Evolutionary conservation across 2,329 filamentous ascomycete genomes (phyloP).

Genomic region (Ampelomyces quisqualis): DNA sequence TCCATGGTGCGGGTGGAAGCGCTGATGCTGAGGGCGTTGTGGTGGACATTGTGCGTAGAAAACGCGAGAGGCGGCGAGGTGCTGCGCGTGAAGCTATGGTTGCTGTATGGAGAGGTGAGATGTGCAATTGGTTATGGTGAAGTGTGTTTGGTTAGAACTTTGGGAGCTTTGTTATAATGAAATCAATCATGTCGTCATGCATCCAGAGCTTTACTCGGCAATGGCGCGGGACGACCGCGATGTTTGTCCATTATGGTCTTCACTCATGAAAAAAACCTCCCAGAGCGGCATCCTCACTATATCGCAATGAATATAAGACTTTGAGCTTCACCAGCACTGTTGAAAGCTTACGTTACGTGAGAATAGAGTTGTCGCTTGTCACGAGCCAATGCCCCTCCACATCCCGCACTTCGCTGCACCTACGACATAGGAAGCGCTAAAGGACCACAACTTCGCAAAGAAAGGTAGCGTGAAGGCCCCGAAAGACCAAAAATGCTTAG

Average conservation of each 20-base stretch:
- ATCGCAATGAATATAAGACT: too few relatives aligned
- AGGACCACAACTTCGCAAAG: too few relatives aligned
- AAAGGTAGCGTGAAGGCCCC: too few relatives aligned
- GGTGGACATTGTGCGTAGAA: slow-evolving; percentile 50
- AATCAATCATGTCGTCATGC: slow-evolving; percentile 24
- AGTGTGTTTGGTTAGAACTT: slow-evolving; percentile 1
- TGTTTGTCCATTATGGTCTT: too few relatives aligned
- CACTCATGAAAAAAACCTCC: too few relatives aligned
- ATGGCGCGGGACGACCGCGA: slow-evolving; percentile 8
- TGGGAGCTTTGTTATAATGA: slow-evolving; percentile 3
- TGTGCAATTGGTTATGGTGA: slow-evolving; percentile 1
- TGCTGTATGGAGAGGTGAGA: slow-evolving; percentile 14
- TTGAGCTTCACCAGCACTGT: too few relatives aligned
- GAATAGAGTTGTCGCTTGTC: too few relatives aligned
- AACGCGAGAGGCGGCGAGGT: slow-evolving; percentile 43
- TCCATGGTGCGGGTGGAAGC: slow-evolving; percentile 54
- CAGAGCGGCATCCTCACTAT: too few relatives aligned
- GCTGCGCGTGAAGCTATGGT: slow-evolving; percentile 44
- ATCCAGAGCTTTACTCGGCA: slow-evolving; percentile 9
- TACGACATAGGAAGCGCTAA: too few relatives aligned
- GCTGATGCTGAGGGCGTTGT: slow-evolving; percentile 43
- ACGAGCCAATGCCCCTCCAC: not conserved
- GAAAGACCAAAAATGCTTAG: too few relatives aligned
- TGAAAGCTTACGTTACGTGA: too few relatives aligned
- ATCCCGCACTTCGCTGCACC: too few relatives aligned